Evolutionary conservation across 345 rosid genomes (phyloP).

Genomic region (Eucalyptus globulus): DNA sequence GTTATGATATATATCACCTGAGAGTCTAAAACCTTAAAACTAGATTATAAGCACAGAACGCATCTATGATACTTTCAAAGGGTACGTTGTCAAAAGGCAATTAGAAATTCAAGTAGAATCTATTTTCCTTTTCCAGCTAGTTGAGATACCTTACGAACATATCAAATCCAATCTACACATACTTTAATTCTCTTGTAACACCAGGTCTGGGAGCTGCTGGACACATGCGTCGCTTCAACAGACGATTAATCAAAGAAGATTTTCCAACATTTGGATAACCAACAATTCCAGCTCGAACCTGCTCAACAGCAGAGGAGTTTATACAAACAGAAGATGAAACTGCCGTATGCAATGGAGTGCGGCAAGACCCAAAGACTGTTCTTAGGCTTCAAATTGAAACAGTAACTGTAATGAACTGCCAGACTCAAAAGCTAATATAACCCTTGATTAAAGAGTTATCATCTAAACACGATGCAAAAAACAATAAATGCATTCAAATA

Average conservation of each 20-base stretch:
- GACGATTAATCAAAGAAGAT: conserved; percentile 86
- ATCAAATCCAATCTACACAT: not conserved
- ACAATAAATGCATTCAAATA: not conserved
- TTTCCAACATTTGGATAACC: conserved; percentile 98
- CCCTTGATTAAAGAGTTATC: not conserved
- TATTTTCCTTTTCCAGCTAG: not conserved
- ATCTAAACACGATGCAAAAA: not conserved
- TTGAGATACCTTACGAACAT: not conserved
- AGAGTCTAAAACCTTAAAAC: not conserved
- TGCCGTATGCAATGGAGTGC: not conserved
- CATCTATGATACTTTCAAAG: not conserved
- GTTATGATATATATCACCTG: not conserved
- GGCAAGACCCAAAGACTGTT: not conserved
- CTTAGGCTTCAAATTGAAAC: not conserved
- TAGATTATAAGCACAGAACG: not conserved
- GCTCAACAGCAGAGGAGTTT: not conserved
- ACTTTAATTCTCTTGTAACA: conserved; percentile 84
- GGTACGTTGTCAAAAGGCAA: not conserved
- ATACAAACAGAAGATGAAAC: not conserved
- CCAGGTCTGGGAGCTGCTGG: conserved; percentile 97
- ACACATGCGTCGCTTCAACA: conserved; percentile 81
- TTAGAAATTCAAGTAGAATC: not conserved
- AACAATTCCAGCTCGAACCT: conserved; percentile 96
- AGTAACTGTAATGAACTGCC: not conserved
- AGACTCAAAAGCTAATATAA: not conserved